Percentiles rank a stretch among this genome's conserved stretches.
Evolutionary conservation across 2,329 filamentous ascomycete genomes (phyloP).

Genomic region (Lasiodiplodia citricola): DNA sequence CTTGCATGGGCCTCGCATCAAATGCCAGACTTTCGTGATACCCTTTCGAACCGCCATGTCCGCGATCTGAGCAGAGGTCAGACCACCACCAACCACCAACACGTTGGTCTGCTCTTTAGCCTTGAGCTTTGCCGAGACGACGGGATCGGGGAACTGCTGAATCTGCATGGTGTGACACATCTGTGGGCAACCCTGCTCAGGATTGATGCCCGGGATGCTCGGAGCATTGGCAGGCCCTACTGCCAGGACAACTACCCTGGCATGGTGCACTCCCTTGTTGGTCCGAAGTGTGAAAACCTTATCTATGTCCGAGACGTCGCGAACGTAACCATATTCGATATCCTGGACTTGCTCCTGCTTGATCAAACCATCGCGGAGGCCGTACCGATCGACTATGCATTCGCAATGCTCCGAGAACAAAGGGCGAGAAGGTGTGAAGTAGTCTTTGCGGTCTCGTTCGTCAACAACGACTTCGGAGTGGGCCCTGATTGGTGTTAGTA

Average conservation of each 20-base stretch:
- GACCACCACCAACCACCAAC: conserved; percentile 74
- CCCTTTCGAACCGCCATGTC: conserved; percentile 70
- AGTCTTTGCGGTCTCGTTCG: conserved; percentile 55
- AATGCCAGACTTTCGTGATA: conserved; percentile 70
- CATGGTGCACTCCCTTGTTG: conserved; percentile 59
- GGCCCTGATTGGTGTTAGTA: conserved; percentile 18
- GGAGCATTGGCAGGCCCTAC: conserved; percentile 71
- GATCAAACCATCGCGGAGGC: conserved; percentile 61
- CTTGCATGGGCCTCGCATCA: conserved; percentile 67
- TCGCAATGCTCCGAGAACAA: conserved; percentile 51
- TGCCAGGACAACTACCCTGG: conserved; percentile 70
- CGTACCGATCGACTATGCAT: conserved; percentile 47
- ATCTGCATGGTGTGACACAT: conserved; percentile 71
- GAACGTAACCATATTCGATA: conserved; percentile 63
- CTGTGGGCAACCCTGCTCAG: conserved; percentile 44
- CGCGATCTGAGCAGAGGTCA: conserved; percentile 76
- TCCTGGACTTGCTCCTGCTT: conserved; percentile 65
- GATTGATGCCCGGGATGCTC: conserved; percentile 44
- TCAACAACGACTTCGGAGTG: conserved; percentile 46
- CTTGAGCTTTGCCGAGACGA: conserved; percentile 60
- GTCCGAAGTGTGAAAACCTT: conserved; percentile 71
- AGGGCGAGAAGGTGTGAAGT: conserved; percentile 48
- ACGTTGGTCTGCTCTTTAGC: conserved; percentile 62
- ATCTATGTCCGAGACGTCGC: conserved; percentile 50
- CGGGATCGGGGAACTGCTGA: conserved; percentile 60